Percentiles rank a stretch among this genome's conserved stretches.
Evolutionary conservation across 2,329 filamentous ascomycete species (phyloP).

Genomic region (Scedosporium dehoogii): DNA sequence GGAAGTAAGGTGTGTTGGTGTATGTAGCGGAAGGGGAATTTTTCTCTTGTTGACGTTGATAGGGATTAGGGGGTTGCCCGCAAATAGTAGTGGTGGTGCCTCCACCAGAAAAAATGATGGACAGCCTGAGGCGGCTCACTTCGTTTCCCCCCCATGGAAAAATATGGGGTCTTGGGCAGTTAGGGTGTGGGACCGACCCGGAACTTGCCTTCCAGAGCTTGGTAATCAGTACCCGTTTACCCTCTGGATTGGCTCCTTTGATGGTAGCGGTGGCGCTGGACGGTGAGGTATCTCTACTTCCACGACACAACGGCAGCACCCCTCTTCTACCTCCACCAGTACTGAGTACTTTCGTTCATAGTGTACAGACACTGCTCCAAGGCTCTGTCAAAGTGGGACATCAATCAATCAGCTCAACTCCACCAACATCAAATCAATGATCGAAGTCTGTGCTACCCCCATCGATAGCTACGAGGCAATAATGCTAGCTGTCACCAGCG

Average conservation of each 20-base stretch:
- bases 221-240: neutral
- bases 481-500: neutral
- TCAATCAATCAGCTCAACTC: too few relatives aligned
- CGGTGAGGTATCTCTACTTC: neutral
- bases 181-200: neutral
- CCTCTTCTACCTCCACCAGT: neutral
- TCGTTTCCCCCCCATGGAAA: neutral
- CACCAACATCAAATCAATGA: too few relatives aligned
- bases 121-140: neutral
- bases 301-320: neutral
- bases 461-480: neutral
- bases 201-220: neutral
- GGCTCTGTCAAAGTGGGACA: too few relatives aligned
- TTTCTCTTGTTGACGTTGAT: conserved; percentile 8
- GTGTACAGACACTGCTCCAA: too few relatives aligned
- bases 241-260: neutral
- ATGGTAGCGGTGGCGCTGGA: neutral
- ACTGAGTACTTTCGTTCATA: neutral
- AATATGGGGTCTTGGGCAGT: conserved; percentile 1
- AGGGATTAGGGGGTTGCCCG: conserved; percentile 3
- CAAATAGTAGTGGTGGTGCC: neutral
- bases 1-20: neutral
- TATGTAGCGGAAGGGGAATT: conserved; percentile 5
- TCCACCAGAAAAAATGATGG: conserved; percentile 1
- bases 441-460: too few relatives aligned